Evolutionary conservation across 768 basidiomycete genomes (phyloP).

Genomic region (Pleurotus tuoliensis): DNA sequence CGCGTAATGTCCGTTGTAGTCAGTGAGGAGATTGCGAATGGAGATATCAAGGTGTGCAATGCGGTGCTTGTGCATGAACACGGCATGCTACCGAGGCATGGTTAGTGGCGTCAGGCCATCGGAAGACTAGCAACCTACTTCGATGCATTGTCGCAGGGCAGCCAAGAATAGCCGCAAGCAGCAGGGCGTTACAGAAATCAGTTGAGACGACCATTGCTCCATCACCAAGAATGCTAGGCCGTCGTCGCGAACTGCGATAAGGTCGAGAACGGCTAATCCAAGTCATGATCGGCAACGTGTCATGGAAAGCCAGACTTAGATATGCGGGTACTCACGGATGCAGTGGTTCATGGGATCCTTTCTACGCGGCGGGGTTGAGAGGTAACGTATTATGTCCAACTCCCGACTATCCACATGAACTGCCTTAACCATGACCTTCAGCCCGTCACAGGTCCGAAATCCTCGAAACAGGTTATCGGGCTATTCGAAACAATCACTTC

Average conservation of each 20-base stretch:
- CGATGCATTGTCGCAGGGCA: slow-evolving; percentile 63
- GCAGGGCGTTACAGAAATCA: slow-evolving; percentile 48
- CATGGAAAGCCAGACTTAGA: neutral
- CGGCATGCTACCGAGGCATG: slow-evolving; percentile 45
- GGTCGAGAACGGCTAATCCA: slow-evolving; percentile 55
- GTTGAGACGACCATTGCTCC: slow-evolving; percentile 75
- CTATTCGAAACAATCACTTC: slow-evolving; percentile 29
- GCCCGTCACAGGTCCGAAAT: slow-evolving; percentile 43
- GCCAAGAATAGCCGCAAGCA: slow-evolving; percentile 50
- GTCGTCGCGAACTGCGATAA: slow-evolving; percentile 52
- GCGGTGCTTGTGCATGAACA: slow-evolving; percentile 64
- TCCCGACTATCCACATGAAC: slow-evolving; percentile 63
- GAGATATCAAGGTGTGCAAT: slow-evolving; percentile 76
- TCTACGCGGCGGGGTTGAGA: slow-evolving; percentile 50
- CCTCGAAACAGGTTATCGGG: slow-evolving; percentile 74
- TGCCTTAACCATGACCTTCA: slow-evolving; percentile 62
- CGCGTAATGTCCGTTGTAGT: slow-evolving; percentile 60
- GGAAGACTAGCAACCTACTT: slow-evolving; percentile 33
- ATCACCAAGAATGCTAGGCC: slow-evolving; percentile 66
- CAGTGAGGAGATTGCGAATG: slow-evolving; percentile 61
- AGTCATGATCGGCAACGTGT: slow-evolving; percentile 10
- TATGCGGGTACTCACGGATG: slow-evolving; percentile 52
- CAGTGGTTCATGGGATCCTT: slow-evolving; percentile 69
- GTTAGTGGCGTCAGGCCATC: neutral
- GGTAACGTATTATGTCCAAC: slow-evolving; percentile 49